Base-by-base conservation (phyloP, 2,329 filamentous ascomycete species). In the Periglandula ipomoeae region DNA sequence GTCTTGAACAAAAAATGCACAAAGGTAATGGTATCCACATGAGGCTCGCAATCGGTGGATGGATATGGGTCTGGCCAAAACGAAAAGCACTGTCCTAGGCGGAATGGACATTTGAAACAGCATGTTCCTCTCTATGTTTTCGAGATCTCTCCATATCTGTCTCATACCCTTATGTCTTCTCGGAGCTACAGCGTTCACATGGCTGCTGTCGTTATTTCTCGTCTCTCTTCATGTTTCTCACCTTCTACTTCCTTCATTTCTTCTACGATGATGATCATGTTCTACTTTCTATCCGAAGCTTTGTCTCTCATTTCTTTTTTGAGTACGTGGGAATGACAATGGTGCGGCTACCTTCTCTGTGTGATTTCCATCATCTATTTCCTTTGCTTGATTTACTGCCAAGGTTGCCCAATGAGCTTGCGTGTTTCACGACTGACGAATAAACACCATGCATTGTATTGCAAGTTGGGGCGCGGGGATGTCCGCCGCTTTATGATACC, bases 1-100 rank as follows among this genome's bases (percentile, higher is more conserved):
- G 66, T 76, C 77, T 55, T 83, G 74, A 64, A 44, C 44, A 37
- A n/a, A n/a, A n/a, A 45, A 49, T 8, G 23, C 22, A 41, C 19
- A 22, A 41, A 40, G 26, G 37, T 32, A 41, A 47, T 40, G 45
- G 45, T 48, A 24, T 50, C 40, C 22, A 41, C 39, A 38, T 27
- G 39, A 45, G 44, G 41, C 47, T 46, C 44, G 26, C n/a, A 19
- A 30, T 30, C 47, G 50, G 34, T 43, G 44, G 44, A 47, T 30
- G 39, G 47, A 39, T 40, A 39, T 40, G 47, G 45, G 26, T 24
- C 44, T 40, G 47, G 40, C 43, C 30, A 32, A 17, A 11, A 35
- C 11, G 30, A 47, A 47, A 41, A 27, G 51, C 52, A 37, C 47
- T 23, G 24, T 39, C 47, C 50, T 32, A 40, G 35, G 37, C 34